Base-by-base conservation (phyloP, 1,139 yeast genomes). In the Yamadazyma diddensiae region DNA sequence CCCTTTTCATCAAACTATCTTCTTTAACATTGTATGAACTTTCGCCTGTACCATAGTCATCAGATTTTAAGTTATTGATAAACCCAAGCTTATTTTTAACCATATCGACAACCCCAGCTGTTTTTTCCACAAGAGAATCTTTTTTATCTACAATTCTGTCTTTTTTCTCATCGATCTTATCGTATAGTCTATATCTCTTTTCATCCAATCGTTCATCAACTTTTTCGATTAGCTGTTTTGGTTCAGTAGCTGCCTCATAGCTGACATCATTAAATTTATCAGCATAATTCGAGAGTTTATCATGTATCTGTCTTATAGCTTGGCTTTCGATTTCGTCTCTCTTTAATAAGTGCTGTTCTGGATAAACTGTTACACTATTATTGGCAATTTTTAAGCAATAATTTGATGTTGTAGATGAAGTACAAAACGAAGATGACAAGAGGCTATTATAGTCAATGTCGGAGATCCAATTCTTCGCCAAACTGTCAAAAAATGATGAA, bases 391-490 rank as follows among this genome's bases (percentile, higher is more conserved):
- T 57, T 12, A 70, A 36, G 43, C 79, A 72, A 36, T 55, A 62
- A 29, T 74, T 64, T 14, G 54, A 48, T 10, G 42, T 36, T 6
- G 39, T 24, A 1, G 43, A 28, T 31, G 65, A 53, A 7, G 70
- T 60, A 40, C 78, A 73, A 43, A 68, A 70, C 1, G 55, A 52
- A 0, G 75, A 67, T 28, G 59, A 59, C 1, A 70, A 36, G 25
- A 72, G 53, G 21, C 59, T 57, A 8, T 53, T 52, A 31, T 62
- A 55, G 12, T 53, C 52, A 9, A 58, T 43, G 7, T 51, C 52
- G 21, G 53, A 46, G 7, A 62, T 48, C 77, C 76, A 71, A 9
- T 49, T 50, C 19, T 47, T 41, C 0, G 76, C 73, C 45, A 71
- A 58, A 1, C 42, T 39, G 39, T 70, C 75, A 43, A 71, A 68